phyloP scores from a whole-genome alignment of 306 rosid species.

The Trichosanthes truncata region DNA sequence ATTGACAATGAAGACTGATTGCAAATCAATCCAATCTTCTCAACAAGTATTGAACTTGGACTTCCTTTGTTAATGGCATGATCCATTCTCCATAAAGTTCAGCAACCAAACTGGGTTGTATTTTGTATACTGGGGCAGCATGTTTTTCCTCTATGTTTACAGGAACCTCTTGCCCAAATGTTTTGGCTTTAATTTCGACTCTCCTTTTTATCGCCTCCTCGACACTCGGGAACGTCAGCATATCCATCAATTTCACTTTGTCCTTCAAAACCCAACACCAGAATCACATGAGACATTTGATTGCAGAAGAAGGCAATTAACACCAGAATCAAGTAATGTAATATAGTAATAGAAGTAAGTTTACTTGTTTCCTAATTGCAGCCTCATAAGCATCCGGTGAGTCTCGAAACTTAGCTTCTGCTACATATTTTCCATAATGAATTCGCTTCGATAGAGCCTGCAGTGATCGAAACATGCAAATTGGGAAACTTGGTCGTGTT shows the following conservation, averaged over 20 bases:
- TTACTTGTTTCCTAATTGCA: conserved; percentile 79
- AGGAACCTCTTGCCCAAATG: conserved; percentile 69
- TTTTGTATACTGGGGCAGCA: conserved; percentile 57
- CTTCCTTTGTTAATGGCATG: conserved; percentile 97
- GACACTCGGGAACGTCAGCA: conserved; percentile 61
- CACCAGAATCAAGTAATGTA: not conserved
- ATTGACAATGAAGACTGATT: not conserved
- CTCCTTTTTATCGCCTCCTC: conserved; percentile 64
- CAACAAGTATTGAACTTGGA: conserved; percentile 74
- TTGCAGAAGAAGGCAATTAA: not conserved
- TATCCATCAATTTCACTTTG: conserved; percentile 56
- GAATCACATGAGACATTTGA: not conserved
- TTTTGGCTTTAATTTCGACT: conserved; percentile 65
- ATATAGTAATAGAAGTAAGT: not conserved
- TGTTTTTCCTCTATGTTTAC: conserved; percentile 27
- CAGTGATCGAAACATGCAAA: not conserved
- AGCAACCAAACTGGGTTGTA: conserved; percentile 68
- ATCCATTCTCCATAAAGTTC: conserved; percentile 83
- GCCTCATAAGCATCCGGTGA: conserved; percentile 49
- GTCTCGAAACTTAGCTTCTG: conserved; percentile 76
- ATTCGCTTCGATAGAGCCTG: conserved; percentile 87
- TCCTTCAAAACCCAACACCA: conserved; percentile 41
- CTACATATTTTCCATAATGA: conserved; percentile 88
- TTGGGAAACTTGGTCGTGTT: not conserved
- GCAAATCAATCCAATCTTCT: conserved; percentile 66